These are phyloP conservation scores for Colletotrichum magnum DNA, from an alignment of 2,329 filamentous ascomycete genomes.

Conservation along the genomic window DNA sequence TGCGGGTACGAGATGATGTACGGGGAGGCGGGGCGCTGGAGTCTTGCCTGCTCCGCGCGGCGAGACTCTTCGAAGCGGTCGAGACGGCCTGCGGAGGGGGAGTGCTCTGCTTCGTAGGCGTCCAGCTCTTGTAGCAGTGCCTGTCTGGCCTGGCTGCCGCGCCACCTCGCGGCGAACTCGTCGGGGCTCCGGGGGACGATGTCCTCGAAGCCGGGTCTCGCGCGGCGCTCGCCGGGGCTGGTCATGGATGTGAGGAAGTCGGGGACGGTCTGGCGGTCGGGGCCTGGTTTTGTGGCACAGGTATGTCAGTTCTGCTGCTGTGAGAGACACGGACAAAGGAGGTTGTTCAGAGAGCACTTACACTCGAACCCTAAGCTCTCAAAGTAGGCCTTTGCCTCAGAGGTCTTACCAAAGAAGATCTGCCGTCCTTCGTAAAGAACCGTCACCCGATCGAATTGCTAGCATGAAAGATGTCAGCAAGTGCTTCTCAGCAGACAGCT, in stretches of 20 bases:
- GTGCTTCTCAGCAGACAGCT: background rate
- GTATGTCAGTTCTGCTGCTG: slow-evolving; percentile 51
- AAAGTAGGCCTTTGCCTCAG: slow-evolving; percentile 73
- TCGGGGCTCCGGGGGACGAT: slow-evolving; percentile 76
- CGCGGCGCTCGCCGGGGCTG: slow-evolving; percentile 73
- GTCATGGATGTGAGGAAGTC: slow-evolving; percentile 81
- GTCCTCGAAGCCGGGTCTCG: slow-evolving; percentile 68
- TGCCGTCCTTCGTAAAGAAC: slow-evolving; percentile 78
- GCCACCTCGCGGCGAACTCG: slow-evolving; percentile 77
- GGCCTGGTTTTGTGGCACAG: slow-evolving; percentile 41
- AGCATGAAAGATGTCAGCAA: background rate
- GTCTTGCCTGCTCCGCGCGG: slow-evolving; percentile 70
- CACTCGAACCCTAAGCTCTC: slow-evolving; percentile 73
- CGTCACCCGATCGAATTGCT: slow-evolving; percentile 77
- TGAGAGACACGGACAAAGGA: too few relatives aligned
- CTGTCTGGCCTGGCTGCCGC: slow-evolving; percentile 72
- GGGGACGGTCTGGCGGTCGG: slow-evolving; percentile 69
- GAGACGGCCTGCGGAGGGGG: slow-evolving; percentile 34
- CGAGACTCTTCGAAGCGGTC: slow-evolving; percentile 44
- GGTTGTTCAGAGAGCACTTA: too few relatives aligned
- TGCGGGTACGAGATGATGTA: slow-evolving; percentile 84
- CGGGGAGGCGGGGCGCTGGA: slow-evolving; percentile 76
- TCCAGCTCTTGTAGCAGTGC: slow-evolving; percentile 67
- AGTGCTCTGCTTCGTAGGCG: slow-evolving; percentile 11
- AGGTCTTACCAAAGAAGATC: slow-evolving; percentile 73